Conservation (phyloP, 495 filamentous ascomycete species). For the Penicillium cinerascens region DNA sequence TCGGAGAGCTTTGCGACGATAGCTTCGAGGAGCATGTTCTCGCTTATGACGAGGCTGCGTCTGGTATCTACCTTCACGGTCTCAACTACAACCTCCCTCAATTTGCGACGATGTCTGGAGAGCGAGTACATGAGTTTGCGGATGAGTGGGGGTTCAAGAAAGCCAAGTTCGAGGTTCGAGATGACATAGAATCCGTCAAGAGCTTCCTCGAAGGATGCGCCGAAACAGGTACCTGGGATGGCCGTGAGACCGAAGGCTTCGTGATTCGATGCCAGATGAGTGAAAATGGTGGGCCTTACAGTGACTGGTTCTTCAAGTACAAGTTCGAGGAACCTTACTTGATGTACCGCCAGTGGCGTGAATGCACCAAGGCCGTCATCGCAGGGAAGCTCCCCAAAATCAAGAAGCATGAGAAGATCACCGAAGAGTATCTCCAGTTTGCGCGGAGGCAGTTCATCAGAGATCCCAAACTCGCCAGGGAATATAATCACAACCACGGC, state of each 20-base stretch:
- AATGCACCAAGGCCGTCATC: conserved; percentile 91
- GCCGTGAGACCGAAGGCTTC: conserved; percentile 92
- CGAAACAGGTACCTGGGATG: conserved; percentile 81
- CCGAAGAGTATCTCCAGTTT: conserved; percentile 82
- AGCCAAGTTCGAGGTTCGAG: conserved; percentile 72
- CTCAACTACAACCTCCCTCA: conserved; percentile 91
- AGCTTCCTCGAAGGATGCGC: conserved; percentile 77
- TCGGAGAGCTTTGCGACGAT: conserved; percentile 96
- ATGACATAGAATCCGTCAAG: conserved; percentile 69
- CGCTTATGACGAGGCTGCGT: conserved; percentile 76
- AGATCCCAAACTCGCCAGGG: conserved; percentile 58
- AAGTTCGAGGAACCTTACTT: conserved; percentile 99
- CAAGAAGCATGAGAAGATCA: conserved; percentile 86
- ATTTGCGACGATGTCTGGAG: conserved; percentile 77
- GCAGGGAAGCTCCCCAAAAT: conserved; percentile 66
- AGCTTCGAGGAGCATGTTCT: conserved; percentile 95
- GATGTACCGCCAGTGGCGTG: conserved; percentile 98
- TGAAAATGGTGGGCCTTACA: conserved; percentile 48
- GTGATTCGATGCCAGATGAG: conserved; percentile 84
- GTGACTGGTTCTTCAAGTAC: conserved; percentile 99
- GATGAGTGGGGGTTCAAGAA: conserved; percentile 93
- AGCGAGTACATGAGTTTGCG: conserved; percentile 81
- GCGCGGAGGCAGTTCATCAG: conserved; percentile 67
- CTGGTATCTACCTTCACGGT: conserved; percentile 92
- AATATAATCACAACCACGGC: conserved; percentile 86